phyloP scores from a whole-genome alignment of 805 yeast species.

The Starmerella cellae region DNA sequence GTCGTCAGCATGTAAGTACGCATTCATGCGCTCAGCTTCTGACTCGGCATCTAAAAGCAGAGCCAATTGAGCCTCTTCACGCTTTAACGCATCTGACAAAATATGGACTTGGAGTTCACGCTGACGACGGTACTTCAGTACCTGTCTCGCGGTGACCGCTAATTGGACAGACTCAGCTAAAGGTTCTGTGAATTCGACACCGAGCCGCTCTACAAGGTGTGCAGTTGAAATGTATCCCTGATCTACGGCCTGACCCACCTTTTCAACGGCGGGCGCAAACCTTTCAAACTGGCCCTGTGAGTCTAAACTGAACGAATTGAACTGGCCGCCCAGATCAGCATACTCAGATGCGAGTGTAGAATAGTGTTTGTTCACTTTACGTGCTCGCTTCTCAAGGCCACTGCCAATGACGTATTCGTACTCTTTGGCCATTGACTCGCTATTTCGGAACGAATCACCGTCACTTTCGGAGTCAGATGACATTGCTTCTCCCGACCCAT shows the following conservation, averaged over 20 bases:
- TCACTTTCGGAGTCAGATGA: neutral
- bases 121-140: constrained; percentile 46
- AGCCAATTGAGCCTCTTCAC: constrained; percentile 28
- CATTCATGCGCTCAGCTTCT: constrained; percentile 34
- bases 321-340: constrained; percentile 64
- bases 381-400: constrained; percentile 46
- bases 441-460: neutral
- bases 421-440: constrained; percentile 34
- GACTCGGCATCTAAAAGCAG: constrained; percentile 33
- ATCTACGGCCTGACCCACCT: constrained; percentile 78
- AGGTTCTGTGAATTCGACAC: constrained; percentile 52
- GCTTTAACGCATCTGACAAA: constrained; percentile 30
- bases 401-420: constrained; percentile 34
- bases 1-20: constrained; percentile 24
- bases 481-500: neutral
- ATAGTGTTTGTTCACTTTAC: constrained; percentile 41
- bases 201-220: constrained; percentile 39
- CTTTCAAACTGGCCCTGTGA: constrained; percentile 25
- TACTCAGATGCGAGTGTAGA: constrained; percentile 49
- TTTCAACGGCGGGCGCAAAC: constrained; percentile 50
- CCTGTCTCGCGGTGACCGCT: constrained; percentile 42
- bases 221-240: constrained; percentile 40
- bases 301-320: constrained; percentile 48
- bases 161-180: constrained; percentile 58
- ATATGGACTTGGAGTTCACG: constrained; percentile 43